Base-by-base conservation (phyloP, 192 early-diverging fungal genomes). In the Dissophora ornata region DNA sequence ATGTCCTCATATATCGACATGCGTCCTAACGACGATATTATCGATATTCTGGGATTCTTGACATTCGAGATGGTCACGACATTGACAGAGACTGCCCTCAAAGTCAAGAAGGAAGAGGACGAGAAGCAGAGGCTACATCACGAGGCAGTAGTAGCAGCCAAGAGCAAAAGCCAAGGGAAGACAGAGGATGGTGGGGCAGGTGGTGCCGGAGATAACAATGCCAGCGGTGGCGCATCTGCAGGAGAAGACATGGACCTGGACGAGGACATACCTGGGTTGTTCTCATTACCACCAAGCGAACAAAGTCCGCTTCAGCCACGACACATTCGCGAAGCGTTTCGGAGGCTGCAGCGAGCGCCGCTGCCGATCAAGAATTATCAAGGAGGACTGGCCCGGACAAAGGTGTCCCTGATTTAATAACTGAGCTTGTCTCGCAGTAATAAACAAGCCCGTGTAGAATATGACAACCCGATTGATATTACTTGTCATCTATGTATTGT, bases 11-110 rank as follows among this genome's bases (percentile, higher is more conserved):
- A 90, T 57, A 90, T 94, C 45, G 96, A 98, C 67, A 92, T 91
- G 74, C 93, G 94, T 71, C 91, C 96, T 9, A 93, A 91, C 64
- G 91, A 89, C 66, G 96, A 99, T 59, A 93, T 99, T 46, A 93
- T 98, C 69, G 98, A 99, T 70, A 96, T 96, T 57, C 83, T 98
- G 3, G 98, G 98, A 11, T 99, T 99, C 69, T 80, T 99, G 32
- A 93, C 92, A 0, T 96, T 92, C 69, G 98, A 99, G 71, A 94
- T 96, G 89, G 97, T 99, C 7, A 89, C 91, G 12, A 91, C 86
- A 18, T 77, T 99, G 24, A 99, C 97, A 19, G 95, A 96, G 73
- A 89, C 88, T 1, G 96, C 92, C 1, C 83, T 98, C 57, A 74
- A 83, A n/a, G 87, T 92, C 48, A 94, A 94, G 64, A 79, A 81